Percentiles rank a stretch among this genome's conserved stretches.
phyloP scores from a whole-genome alignment of 306 rosid genomes.

The Sphenostylis stenocarpa region DNA sequence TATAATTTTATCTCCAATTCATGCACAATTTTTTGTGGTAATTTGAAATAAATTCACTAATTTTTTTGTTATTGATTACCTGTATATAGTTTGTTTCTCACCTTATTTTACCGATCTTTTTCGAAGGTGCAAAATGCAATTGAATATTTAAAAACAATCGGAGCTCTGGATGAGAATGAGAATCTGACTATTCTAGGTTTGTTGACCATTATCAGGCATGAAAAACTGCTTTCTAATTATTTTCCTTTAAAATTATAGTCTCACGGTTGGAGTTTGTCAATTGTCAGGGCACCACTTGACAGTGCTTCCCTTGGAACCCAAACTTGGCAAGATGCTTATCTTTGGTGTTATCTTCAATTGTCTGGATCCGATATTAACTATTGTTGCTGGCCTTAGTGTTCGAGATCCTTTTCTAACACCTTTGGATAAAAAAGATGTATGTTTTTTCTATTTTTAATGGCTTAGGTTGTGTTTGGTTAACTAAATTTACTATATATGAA shows the following conservation, averaged over 20 bases:
- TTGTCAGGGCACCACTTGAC: slow-evolving; percentile 75
- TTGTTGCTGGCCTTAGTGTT: slow-evolving; percentile 92
- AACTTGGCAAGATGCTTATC: slow-evolving; percentile 94
- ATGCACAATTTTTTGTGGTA: neutral
- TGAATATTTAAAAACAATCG: slow-evolving; percentile 78
- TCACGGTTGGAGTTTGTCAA: slow-evolving; percentile 28
- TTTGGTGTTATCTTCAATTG: slow-evolving; percentile 83
- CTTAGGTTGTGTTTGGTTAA: no score
- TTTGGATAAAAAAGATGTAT: slow-evolving; percentile 87
- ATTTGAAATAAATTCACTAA: neutral
- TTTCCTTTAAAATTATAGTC: slow-evolving; percentile 8
- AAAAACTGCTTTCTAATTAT: slow-evolving; percentile 20
- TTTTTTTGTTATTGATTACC: slow-evolving; percentile 1
- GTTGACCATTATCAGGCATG: slow-evolving; percentile 22
- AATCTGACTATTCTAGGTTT: slow-evolving; percentile 81
- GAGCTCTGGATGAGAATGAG: slow-evolving; percentile 91
- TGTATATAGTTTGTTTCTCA: slow-evolving; percentile 30
- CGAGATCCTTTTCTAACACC: slow-evolving; percentile 93
- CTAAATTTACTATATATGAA: no score
- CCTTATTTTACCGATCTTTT: slow-evolving; percentile 28
- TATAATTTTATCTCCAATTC: slow-evolving; percentile 22
- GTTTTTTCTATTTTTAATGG: slow-evolving; percentile 34
- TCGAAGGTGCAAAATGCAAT: slow-evolving; percentile 92
- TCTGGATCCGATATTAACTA: slow-evolving; percentile 87
- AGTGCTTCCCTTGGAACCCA: slow-evolving; percentile 95